Evolutionary conservation across 2,329 filamentous ascomycete species (phyloP), one percentile per base, ranked within the genome.

Genomic region (Colletotrichum sp.): DNA sequence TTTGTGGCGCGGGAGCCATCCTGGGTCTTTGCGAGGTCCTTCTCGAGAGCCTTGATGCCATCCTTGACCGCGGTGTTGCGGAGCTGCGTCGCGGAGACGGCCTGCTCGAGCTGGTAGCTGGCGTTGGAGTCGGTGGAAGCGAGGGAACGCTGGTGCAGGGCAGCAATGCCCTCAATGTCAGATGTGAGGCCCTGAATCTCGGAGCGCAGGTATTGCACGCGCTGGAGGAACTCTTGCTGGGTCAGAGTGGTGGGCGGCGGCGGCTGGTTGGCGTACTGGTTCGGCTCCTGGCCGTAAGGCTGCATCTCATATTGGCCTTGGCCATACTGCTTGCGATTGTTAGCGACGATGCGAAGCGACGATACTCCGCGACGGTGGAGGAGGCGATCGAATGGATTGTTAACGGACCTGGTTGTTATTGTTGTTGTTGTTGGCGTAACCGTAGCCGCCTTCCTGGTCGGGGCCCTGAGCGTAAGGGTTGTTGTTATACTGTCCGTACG

Each of bases 21-120:
- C 39, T 86, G 84, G 25, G 93, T 94, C 83, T 92, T 91, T 82
- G 89, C 87, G 61, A 93, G 90, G 83, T 96, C 94, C 76, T 86
- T 88, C 85, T 96, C 94, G 70, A 96, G 88, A 79, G 90, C 91
- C 84, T 94, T 94, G 87, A 96, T 94, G 85, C 94, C 92, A 81
- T 95, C 93, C 82, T 94, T 93, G 87, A 96, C 95, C 78, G 90
- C 88, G n/a, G 91, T 92, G 86, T 94, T 95, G 80, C 93, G 90
- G 78, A 92, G 86, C 83, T 95, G 93, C 7, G 94, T 95, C 79
- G 94, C 88, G 61, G 92, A 88, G 72, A 95, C 90, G 69, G 94
- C 88, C 79, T 90, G 88, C 84, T 96, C 93, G 28, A 95, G 89
- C 84, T 92, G 90, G 65, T 88, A 85, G 68, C 86, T 86, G 66